These are phyloP conservation scores for Wickerhamomyces ciferrii DNA, from an alignment of 805 yeast species.

Conservation along the genomic window DNA sequence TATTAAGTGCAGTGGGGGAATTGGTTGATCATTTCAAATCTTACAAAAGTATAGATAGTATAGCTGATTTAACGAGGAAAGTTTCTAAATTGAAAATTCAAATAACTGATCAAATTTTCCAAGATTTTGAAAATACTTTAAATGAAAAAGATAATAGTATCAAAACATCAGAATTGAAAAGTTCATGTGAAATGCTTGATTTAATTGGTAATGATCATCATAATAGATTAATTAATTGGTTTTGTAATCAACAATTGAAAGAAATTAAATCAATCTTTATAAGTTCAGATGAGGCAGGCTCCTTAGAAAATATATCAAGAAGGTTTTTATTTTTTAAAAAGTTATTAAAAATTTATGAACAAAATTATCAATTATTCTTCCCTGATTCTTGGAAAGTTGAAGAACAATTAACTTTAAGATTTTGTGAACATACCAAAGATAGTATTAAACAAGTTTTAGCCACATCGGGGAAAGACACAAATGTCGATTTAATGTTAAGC, in stretches of 20 bases:
- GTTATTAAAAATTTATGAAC: slow-evolving; percentile 53
- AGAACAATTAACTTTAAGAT: slow-evolving; percentile 49
- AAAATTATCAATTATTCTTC: slow-evolving; percentile 48
- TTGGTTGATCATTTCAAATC: slow-evolving; percentile 69
- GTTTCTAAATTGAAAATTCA: slow-evolving; percentile 55
- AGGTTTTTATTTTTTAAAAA: slow-evolving; percentile 79
- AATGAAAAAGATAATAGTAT: slow-evolving; percentile 21
- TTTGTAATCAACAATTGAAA: slow-evolving; percentile 58
- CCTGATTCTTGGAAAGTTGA: slow-evolving; percentile 72
- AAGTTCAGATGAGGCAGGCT: slow-evolving; percentile 87
- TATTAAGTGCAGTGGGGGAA: slow-evolving; percentile 69
- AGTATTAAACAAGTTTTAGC: slow-evolving; percentile 56
- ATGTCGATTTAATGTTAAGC: slow-evolving; percentile 61
- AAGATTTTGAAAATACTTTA: slow-evolving; percentile 59
- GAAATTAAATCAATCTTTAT: slow-evolving; percentile 77
- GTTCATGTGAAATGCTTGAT: slow-evolving; percentile 74
- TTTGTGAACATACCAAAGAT: slow-evolving; percentile 63
- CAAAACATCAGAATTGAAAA: slow-evolving; percentile 30
- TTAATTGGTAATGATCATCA: slow-evolving; percentile 50
- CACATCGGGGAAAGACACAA: slow-evolving; percentile 34
- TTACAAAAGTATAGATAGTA: slow-evolving; percentile 78
- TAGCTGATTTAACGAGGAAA: slow-evolving; percentile 57
- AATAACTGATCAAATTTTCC: slow-evolving; percentile 63
- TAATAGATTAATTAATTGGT: slow-evolving; percentile 66
- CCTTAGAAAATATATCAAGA: slow-evolving; percentile 78